phyloP scores from a whole-genome alignment of 805 yeast genomes.

The Zygosaccharomyces rouxii region DNA sequence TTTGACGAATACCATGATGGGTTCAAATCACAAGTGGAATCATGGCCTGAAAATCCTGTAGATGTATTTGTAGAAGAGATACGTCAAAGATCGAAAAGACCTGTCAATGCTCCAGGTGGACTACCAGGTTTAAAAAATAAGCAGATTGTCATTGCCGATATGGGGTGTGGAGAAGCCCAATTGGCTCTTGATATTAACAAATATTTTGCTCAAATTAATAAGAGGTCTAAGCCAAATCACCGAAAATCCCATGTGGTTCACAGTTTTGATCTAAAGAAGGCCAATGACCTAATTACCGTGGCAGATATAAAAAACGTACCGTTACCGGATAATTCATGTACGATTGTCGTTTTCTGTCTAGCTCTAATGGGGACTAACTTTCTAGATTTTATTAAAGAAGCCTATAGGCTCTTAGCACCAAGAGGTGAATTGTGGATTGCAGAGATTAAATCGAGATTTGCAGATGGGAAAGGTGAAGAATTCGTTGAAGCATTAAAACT shows the following conservation, averaged over 20 bases:
- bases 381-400: constrained; percentile 86
- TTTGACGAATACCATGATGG: constrained; percentile 96
- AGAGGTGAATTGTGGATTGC: constrained; percentile 97
- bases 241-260: constrained; percentile 61
- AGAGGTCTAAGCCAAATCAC: constrained; percentile 34
- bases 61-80: constrained; percentile 76
- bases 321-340: constrained; percentile 67
- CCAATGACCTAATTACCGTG: constrained; percentile 88
- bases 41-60: constrained; percentile 99
- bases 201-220: constrained; percentile 39
- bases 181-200: constrained; percentile 62
- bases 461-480: constrained; percentile 70
- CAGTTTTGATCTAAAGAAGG: constrained; percentile 86
- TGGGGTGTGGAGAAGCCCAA: constrained; percentile 99
- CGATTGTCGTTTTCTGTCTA: constrained; percentile 87
- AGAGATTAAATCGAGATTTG: constrained; percentile 89
- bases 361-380: constrained; percentile 98
- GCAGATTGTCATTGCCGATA: constrained; percentile 82
- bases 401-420: constrained; percentile 79
- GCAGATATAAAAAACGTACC: constrained; percentile 95
- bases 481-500: constrained; percentile 74
- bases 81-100: constrained; percentile 51
- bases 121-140: constrained; percentile 63
- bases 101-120: constrained; percentile 95
- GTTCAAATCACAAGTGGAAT: constrained; percentile 87